A percentile compares a stretch with the other conserved stretches of the same genome.
Evolutionary conservation across 345 rosid genomes (phyloP).

Genomic region (Angophora floribunda): DNA sequence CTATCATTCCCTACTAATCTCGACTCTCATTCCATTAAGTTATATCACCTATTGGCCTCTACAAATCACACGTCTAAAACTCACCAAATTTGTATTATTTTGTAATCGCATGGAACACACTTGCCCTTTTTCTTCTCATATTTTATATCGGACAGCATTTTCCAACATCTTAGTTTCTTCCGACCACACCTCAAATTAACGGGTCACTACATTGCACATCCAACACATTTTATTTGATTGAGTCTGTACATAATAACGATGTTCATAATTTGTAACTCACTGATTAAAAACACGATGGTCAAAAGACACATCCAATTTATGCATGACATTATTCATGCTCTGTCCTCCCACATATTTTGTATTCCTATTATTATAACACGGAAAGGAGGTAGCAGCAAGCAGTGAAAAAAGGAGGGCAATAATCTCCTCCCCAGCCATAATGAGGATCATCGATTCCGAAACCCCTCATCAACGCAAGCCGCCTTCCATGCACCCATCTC

Average conservation of each 20-base stretch:
- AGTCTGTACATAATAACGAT: no score
- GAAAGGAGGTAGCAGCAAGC: background rate
- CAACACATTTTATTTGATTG: background rate
- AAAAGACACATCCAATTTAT: background rate
- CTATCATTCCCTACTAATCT: background rate
- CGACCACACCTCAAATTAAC: background rate
- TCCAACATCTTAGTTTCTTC: background rate
- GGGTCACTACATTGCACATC: background rate
- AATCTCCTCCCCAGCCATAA: background rate
- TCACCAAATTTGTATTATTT: background rate
- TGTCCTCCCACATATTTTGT: background rate
- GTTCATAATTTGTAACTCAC: background rate
- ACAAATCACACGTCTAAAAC: rapidly evolving
- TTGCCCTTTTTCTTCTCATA: background rate
- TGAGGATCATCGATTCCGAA: constrained; percentile 29
- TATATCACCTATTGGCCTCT: background rate
- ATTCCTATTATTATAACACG: background rate
- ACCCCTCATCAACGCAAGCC: constrained; percentile 50
- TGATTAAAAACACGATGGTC: background rate
- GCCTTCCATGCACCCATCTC: constrained; percentile 82
- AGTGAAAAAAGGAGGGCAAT: background rate
- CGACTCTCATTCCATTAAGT: background rate
- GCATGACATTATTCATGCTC: background rate
- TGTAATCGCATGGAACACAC: background rate
- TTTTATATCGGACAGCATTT: background rate